Conservation (phyloP, 169 alveolate genomes). For the Eimeria brunetti region DNA sequence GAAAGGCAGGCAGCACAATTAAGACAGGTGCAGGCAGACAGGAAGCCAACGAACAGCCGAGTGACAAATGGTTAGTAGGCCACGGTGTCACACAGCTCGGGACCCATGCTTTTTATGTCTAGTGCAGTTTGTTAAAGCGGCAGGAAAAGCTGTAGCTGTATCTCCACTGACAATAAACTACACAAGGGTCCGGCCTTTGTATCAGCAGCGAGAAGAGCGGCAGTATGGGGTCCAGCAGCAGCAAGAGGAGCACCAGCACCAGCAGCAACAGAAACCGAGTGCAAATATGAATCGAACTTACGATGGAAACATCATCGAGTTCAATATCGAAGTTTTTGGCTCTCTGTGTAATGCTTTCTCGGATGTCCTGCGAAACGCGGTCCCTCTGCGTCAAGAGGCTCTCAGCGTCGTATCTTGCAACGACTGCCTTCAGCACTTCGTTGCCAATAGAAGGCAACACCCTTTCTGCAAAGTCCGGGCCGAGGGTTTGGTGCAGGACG, state of each 20-base stretch:
- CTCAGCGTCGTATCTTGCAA: conserved; percentile 97
- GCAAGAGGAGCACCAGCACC: neutral
- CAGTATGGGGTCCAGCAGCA: neutral
- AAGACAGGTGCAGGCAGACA: neutral
- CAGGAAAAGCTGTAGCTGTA: neutral
- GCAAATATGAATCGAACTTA: neutral
- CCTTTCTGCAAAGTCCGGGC: conserved; percentile 98
- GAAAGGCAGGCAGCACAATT: too few relatives aligned
- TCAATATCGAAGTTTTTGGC: conserved; percentile 96
- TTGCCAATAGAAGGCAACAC: conserved; percentile 98
- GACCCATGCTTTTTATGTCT: too few relatives aligned
- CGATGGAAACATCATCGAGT: conserved; percentile 97
- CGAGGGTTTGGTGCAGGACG: conserved; percentile 94
- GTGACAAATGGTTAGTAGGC: too few relatives aligned
- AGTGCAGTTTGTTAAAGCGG: too few relatives aligned
- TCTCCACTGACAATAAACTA: neutral
- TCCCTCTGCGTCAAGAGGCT: conserved; percentile 97
- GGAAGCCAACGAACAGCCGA: too few relatives aligned
- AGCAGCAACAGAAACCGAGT: neutral
- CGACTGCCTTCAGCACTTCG: conserved; percentile 98
- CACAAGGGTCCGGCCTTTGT: neutral
- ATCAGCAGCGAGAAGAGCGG: neutral
- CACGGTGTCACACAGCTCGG: too few relatives aligned
- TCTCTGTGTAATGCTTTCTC: conserved; percentile 95
- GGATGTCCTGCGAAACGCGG: conserved; percentile 94